Conservation (phyloP, 2,329 filamentous ascomycete genomes). For the Paraphoma sp. region DNA sequence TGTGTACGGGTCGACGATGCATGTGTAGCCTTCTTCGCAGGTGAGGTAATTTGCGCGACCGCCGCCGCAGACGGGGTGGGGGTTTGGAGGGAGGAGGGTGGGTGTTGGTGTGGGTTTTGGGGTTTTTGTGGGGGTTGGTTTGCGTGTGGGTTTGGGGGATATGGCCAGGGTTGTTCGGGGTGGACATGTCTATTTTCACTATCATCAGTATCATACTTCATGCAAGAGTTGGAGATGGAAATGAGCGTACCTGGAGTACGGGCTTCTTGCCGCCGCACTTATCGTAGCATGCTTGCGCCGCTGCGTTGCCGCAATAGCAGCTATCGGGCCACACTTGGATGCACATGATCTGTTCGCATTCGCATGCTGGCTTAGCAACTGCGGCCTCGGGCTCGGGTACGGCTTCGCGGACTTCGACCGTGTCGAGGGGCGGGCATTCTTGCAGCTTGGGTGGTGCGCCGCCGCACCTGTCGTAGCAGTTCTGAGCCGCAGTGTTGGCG, state of each 20-base stretch:
- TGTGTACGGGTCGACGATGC: slow-evolving; percentile 40
- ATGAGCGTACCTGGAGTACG: slow-evolving; percentile 7
- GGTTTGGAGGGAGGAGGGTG: slow-evolving; percentile 5
- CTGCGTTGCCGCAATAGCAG: slow-evolving; percentile 37
- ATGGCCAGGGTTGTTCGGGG: neutral
- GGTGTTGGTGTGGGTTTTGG: slow-evolving; percentile 1
- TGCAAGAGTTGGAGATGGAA: neutral
- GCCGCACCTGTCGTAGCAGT: slow-evolving; percentile 39
- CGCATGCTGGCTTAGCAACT: slow-evolving; percentile 13
- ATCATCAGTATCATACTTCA: too few relatives aligned
- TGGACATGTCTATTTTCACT: neutral
- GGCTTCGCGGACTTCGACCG: slow-evolving; percentile 4
- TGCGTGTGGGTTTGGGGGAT: neutral
- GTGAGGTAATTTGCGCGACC: slow-evolving; percentile 16
- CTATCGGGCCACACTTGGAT: slow-evolving; percentile 31
- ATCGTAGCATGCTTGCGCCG: slow-evolving; percentile 22
- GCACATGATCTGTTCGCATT: slow-evolving; percentile 30
- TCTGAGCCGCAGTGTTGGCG: slow-evolving; percentile 23
- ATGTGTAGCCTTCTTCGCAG: slow-evolving; percentile 25
- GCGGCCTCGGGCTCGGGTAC: slow-evolving; percentile 2
- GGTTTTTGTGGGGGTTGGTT: neutral
- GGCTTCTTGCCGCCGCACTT: slow-evolving; percentile 35
- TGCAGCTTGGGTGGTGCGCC: slow-evolving; percentile 22
- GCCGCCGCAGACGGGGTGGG: slow-evolving; percentile 37
- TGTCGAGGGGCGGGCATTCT: slow-evolving; percentile 13